A percentile compares a stretch with the other conserved stretches of the same genome.
Conservation (phyloP, 768 basidiomycete species). For the Trametes meyenii region DNA sequence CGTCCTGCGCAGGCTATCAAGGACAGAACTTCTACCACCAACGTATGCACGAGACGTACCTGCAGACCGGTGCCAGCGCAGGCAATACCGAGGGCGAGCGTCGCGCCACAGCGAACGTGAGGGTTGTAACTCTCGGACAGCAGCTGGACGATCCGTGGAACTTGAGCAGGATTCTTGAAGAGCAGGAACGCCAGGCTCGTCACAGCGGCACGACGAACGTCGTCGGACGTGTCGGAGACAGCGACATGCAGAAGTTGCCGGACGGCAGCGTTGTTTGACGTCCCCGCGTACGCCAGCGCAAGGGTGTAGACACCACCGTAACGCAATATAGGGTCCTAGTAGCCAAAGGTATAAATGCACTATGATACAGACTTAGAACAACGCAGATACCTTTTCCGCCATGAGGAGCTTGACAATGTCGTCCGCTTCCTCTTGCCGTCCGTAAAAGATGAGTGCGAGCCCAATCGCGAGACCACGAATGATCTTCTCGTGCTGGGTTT, state of each 20-base stretch:
- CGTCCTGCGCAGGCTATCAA: slow-evolving; percentile 58
- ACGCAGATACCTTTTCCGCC: slow-evolving; percentile 73
- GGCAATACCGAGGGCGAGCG: slow-evolving; percentile 93
- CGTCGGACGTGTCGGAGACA: slow-evolving; percentile 97
- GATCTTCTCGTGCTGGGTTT: slow-evolving; percentile 99
- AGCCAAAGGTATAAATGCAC: slow-evolving; percentile 8
- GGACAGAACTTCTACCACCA: neutral
- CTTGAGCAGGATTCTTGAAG: slow-evolving; percentile 95
- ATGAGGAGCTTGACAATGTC: slow-evolving; percentile 75
- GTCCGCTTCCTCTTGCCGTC: slow-evolving; percentile 91
- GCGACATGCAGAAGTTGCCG: slow-evolving; percentile 92
- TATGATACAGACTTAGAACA: neutral
- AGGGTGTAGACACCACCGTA: slow-evolving; percentile 98
- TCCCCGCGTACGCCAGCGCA: slow-evolving; percentile 95
- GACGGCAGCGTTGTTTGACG: slow-evolving; percentile 91
- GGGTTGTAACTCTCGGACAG: slow-evolving; percentile 99
- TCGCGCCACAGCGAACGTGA: slow-evolving; percentile 96
- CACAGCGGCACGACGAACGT: slow-evolving; percentile 95
- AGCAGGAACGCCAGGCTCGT: slow-evolving; percentile 94
- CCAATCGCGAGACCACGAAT: slow-evolving; percentile 95
- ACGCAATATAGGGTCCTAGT: slow-evolving; percentile 87
- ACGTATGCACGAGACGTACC: slow-evolving; percentile 45
- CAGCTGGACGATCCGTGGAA: slow-evolving; percentile 95
- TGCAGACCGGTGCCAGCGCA: slow-evolving; percentile 97
- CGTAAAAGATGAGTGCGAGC: slow-evolving; percentile 90